These are phyloP conservation scores for Termitomyces sp. DNA, from an alignment of 768 basidiomycete species.

Conservation along the genomic window DNA sequence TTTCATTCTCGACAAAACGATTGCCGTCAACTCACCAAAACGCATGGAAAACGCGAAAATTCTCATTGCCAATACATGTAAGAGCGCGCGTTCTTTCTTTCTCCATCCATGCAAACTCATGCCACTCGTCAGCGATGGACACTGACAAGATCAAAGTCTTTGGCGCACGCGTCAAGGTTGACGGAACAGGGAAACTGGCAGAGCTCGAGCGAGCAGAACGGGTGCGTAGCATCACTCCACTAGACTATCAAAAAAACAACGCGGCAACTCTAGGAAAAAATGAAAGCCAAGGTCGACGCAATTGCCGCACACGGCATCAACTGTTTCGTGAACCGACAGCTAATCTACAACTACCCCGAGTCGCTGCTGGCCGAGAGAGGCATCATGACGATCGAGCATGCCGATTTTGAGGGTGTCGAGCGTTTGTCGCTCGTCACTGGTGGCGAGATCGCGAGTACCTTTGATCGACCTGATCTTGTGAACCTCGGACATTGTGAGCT, in stretches of 20 bases:
- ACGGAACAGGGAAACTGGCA: constrained; percentile 93
- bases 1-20: constrained; percentile 96
- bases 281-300: constrained; percentile 95
- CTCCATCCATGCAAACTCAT: not conserved
- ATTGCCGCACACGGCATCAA: constrained; percentile 96
- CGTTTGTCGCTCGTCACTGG: constrained; percentile 93
- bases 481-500: constrained; percentile 90
- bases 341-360: constrained; percentile 99
- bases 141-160: constrained; percentile 99
- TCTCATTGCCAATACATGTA: constrained; percentile 96
- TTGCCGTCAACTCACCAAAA: constrained; percentile 93
- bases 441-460: constrained; percentile 95
- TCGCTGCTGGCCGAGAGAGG: constrained; percentile 91
- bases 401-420: constrained; percentile 98
- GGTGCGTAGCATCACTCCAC: constrained; percentile 29
- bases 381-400: constrained; percentile 95
- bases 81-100: constrained; percentile 19
- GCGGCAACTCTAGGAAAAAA: constrained; percentile 75
- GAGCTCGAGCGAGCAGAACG: constrained; percentile 96
- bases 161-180: constrained; percentile 93
- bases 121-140: constrained; percentile 78
- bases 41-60: constrained; percentile 93
- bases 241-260: not conserved
- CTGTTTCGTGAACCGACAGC: constrained; percentile 94
- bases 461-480: constrained; percentile 87